phyloP scores from a whole-genome alignment of 768 basidiomycete genomes.

The Mycena leptocephala region DNA sequence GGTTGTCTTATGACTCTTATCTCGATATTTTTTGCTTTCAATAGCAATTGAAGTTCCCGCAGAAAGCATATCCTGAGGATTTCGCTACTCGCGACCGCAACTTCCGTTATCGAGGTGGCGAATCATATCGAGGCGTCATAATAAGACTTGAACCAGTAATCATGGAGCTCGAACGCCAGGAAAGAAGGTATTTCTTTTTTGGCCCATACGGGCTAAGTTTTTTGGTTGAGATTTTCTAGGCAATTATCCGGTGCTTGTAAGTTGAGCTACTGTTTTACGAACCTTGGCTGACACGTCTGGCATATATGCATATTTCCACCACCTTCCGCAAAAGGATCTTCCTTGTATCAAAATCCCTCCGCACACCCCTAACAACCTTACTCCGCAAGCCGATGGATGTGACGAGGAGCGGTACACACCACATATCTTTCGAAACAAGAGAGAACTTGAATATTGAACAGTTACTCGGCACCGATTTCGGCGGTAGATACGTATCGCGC shows the following conservation, averaged over 20 bases:
- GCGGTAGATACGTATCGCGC: too few relatives aligned
- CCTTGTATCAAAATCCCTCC: slow-evolving; percentile 98
- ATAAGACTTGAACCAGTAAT: too few relatives aligned
- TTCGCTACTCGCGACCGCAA: too few relatives aligned
- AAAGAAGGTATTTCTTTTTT: too few relatives aligned
- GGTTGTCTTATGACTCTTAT: too few relatives aligned
- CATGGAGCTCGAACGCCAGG: too few relatives aligned
- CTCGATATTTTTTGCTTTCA: neutral
- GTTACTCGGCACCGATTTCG: slow-evolving; percentile 90
- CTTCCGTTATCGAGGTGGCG: too few relatives aligned
- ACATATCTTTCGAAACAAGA: neutral
- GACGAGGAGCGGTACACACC: slow-evolving; percentile 90
- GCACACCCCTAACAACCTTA: slow-evolving; percentile 98
- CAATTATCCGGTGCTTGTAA: too few relatives aligned
- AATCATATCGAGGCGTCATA: too few relatives aligned
- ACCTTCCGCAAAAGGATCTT: slow-evolving; percentile 91
- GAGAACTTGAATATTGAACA: slow-evolving; percentile 44
- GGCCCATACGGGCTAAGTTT: too few relatives aligned
- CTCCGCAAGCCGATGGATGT: slow-evolving; percentile 98
- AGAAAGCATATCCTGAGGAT: slow-evolving; percentile 98
- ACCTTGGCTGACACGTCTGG: neutral
- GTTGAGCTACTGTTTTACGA: too few relatives aligned
- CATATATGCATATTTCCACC: slow-evolving; percentile 97
- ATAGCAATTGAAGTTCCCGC: slow-evolving; percentile 2
- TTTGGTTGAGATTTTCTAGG: too few relatives aligned